Conservation (phyloP, 352 stramenopile genomes). For the Lagenidium sp. region DNA sequence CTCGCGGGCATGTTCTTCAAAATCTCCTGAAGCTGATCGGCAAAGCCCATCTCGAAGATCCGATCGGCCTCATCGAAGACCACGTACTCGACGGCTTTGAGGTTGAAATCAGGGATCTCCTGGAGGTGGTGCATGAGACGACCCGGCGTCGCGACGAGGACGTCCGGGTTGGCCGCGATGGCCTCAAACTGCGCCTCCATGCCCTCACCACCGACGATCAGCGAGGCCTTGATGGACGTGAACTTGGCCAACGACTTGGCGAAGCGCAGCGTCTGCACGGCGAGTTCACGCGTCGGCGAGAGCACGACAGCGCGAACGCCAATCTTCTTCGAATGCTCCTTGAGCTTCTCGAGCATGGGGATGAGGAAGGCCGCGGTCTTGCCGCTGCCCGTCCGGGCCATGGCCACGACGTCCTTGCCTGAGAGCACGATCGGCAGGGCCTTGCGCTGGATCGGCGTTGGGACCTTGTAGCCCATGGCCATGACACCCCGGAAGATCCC, state of each 20-base stretch:
- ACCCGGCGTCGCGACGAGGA: conserved; percentile 93
- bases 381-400: conserved; percentile 96
- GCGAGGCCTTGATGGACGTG: conserved; percentile 84
- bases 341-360: conserved; percentile 96
- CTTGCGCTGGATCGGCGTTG: conserved; percentile 99
- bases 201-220: conserved; percentile 96
- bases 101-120: conserved; percentile 91
- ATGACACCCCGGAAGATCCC: conserved; percentile 82
- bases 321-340: conserved; percentile 87
- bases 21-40: conserved; percentile 94
- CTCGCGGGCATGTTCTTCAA: conserved; percentile 83
- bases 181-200: conserved; percentile 98
- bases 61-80: conserved; percentile 99
- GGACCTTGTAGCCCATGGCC: conserved; percentile 94
- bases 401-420: conserved; percentile 96
- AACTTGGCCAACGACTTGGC: conserved; percentile 89
- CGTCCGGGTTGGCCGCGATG: conserved; percentile 90
- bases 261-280: conserved; percentile 94
- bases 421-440: conserved; percentile 94
- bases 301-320: conserved; percentile 88
- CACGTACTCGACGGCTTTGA: conserved; percentile 88
- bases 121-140: conserved; percentile 92
- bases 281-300: conserved; percentile 97
- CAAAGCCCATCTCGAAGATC: conserved; percentile 99
- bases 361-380: conserved; percentile 99